Base-by-base conservation (phyloP, 2,329 filamentous ascomycete genomes). In the Acrodontium crateriforme region DNA sequence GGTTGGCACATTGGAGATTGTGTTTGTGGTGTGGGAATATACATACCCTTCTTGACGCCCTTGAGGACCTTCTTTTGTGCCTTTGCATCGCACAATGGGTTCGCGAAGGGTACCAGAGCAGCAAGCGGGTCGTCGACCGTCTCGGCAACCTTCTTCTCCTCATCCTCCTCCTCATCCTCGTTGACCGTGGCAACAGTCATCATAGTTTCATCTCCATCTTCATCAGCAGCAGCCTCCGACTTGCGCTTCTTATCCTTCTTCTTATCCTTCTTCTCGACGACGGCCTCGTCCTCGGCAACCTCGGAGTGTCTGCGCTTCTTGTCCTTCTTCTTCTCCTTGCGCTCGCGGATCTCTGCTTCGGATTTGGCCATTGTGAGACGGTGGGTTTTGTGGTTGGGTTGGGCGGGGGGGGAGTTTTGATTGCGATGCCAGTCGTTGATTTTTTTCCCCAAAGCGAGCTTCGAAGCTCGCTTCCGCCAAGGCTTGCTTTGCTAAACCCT, bases 1-100 rank as follows among this genome's bases (percentile, higher is more conserved):
- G 8, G 13, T 9, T 16, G 15, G n/a, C n/a, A 13, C 29, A 22
- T 23, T 27, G 24, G 16, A 25, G 27, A 16, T 8, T n/a, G 8
- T 13, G 18, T 18, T 28, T 14, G 27, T 21, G 18, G 9, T n/a
- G 14, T 7, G 10, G 24, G 21, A 11, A 13, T 13, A 28, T 12
- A 53, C 55, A 16, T 52, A 65, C 69, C 69, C 50, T 73, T 72
- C 58, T 71, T 70, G 20, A 76, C 65, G 9, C 62, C 62, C 57
- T 76, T 77, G 29, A 78, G 58, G 26, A 81, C 68, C 50, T 73
- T 72, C 58, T 74, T 72, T 35, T 67, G 59, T 34, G 60, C 68
- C 67, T 91, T 89, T 38, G 82, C 81, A 39, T 84, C 75, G 16
- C 78, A 78, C 35, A 91, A 62, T 18, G 83, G 81, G 44, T 78